Base-by-base conservation (phyloP, 1,284 basidiomycete species). In the Cryptococcus deneoformans region DNA sequence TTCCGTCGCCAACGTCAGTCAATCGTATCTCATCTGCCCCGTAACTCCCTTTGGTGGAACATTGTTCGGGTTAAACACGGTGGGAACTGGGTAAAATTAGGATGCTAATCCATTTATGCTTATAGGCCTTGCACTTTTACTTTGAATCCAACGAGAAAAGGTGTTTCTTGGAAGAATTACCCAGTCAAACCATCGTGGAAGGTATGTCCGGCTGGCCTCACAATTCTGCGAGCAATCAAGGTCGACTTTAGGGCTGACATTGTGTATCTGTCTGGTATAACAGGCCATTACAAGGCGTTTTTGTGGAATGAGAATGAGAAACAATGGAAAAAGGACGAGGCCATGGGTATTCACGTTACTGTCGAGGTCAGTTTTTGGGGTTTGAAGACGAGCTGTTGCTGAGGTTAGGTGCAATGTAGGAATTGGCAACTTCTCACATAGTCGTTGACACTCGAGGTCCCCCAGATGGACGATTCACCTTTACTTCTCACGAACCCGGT, bases 161-260 rank as follows among this genome's bases (percentile, higher is more conserved):
- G 63, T 99, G 96, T 78, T 99, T 99, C 80, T 85, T 97, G 62
- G 96, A 99, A 77, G 96, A 99, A 77, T 82, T 99, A 43, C 95
- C 95, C n/a, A 87, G 87, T 12, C 90, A 98, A 77, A 99, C 96
- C 14, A 87, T 96, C 40, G 93, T 99, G 14, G 92, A 98, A 79
- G 95, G 94, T 89, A 65, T 53, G 83, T 73, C 34, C 3, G 12
- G 35, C 5, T 38, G n/a, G 35, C 20, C 14, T 10, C 1, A 14
- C 29, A 35, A 44, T 20, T 12, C 14, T 29, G 20, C 8, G 3
- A 11, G 51, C 14, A 24, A 5, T 37, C 24, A 34, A 47, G 20
- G n/a, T 4, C 29, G 49, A n/a, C 11, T 34, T 11, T 46, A 10
- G 52, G 44, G 9, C 5, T 29, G 16, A 45, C 37, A 20, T n/a